These are phyloP conservation scores for Thalia dealbata DNA, from an alignment of 176 grass and related monocot genomes.

Conservation along the genomic window DNA sequence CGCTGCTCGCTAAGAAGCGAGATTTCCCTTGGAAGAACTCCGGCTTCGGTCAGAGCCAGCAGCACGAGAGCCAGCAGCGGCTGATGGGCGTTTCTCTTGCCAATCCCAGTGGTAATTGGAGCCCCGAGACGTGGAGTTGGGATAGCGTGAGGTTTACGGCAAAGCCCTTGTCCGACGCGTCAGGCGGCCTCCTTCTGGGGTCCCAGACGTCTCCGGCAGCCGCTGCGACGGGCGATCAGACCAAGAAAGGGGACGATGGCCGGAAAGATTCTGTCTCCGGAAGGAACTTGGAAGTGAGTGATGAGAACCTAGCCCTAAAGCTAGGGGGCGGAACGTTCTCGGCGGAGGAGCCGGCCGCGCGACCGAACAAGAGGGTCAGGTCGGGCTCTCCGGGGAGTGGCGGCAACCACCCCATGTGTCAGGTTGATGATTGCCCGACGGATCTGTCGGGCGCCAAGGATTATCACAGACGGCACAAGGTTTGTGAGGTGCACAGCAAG, in stretches of 20 bases:
- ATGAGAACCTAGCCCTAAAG: conserved; percentile 39
- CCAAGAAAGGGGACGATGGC: background rate
- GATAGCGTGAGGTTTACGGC: conserved; percentile 66
- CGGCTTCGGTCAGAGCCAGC: background rate
- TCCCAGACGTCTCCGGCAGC: conserved; percentile 13
- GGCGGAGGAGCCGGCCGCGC: conserved; percentile 23
- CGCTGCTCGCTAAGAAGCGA: conserved; percentile 21
- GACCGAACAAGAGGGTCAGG: conserved; percentile 67
- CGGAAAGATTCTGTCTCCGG: conserved; percentile 5
- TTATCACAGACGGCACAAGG: conserved; percentile 88
- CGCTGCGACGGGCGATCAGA: conserved; percentile 11
- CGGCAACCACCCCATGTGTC: conserved; percentile 76
- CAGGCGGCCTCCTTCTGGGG: conserved; percentile 2
- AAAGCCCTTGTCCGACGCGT: conserved; percentile 23
- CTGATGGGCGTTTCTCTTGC: conserved; percentile 16
- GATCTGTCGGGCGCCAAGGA: conserved; percentile 91
- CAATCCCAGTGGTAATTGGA: conserved; percentile 46
- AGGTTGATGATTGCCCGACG: conserved; percentile 82
- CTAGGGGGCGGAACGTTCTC: conserved; percentile 28
- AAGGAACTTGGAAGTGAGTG: conserved; percentile 12
- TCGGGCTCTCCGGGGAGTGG: conserved; percentile 66
- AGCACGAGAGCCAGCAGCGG: conserved; percentile 21
- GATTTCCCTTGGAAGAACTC: conserved; percentile 20
- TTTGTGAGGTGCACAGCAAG: conserved; percentile 82
- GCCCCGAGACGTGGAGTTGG: conserved; percentile 81